Evolutionary conservation across 495 filamentous ascomycete species (phyloP), one percentile per base, ranked within the genome.

Genomic region (Penicillium silybi): DNA sequence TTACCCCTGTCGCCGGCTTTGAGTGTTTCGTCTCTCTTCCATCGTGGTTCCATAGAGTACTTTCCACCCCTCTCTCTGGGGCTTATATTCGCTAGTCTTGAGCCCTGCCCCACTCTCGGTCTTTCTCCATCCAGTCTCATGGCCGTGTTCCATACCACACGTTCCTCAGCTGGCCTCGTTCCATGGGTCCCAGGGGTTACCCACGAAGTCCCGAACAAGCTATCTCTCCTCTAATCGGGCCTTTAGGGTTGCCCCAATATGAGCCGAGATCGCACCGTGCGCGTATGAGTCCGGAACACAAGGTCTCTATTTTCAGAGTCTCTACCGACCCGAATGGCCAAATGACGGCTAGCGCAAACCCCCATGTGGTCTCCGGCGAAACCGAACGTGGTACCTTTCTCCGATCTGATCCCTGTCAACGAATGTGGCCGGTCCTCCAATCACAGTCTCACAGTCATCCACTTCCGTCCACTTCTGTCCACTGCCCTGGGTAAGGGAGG

Each of bases 41-140:
- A 57, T 52, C 49, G 43, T 42, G 29, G 43, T 53, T 58, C 50
- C 26, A 53, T 53, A n/a, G n/a, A n/a, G n/a, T n/a, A 6, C 48
- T 47, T 56, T 50, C 43, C 32, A 46, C 41, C 13, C 32, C 29
- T 13, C 25, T 44, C 18, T 32, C 11, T 3, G 1, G 29, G 29
- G 29, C 29, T 32, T 13, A 10, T 32, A 3, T 32, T 32, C 29
- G 29, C 11, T 46, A 37, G 44, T 34, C 29, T 46, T 34, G n/a
- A 11, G 29, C 4, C 29, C 9, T 11, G 29, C 29, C 11, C 29
- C 29, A 32, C 29, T 13, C 4, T 13, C 44, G 32, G 29, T 22
- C 19, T 22, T 7, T 29, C 34, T 13, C 35, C 25, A 48, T 38
- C 22, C 34, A 37, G 22, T 22, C 17, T 22, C 32, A 40, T 35